Percentiles rank a stretch among this genome's conserved stretches.
Conservation (phyloP, 1,139 yeast species). For the Diutina pseudorugosa region DNA sequence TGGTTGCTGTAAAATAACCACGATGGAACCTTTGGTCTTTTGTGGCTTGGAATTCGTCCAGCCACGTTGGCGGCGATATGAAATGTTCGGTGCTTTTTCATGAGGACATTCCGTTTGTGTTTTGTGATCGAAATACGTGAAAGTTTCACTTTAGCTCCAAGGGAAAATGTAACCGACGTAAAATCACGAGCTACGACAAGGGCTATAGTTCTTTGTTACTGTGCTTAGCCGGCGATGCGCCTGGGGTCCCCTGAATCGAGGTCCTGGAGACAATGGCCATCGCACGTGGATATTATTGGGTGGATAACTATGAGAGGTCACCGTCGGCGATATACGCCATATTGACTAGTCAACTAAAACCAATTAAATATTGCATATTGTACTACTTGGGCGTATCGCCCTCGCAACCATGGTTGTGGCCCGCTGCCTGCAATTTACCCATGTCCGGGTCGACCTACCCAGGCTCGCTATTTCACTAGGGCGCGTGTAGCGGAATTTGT, state of each 20-base stretch:
- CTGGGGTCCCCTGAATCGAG: neutral
- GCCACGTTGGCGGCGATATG: too few relatives aligned
- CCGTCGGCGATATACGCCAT: too few relatives aligned
- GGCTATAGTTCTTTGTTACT: neutral
- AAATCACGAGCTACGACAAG: neutral
- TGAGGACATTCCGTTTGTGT: too few relatives aligned
- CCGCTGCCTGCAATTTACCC: neutral
- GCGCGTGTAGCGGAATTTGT: neutral
- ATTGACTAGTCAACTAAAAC: too few relatives aligned
- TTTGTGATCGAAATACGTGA: neutral
- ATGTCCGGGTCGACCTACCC: neutral
- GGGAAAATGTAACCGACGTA: too few relatives aligned
- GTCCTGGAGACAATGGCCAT: neutral
- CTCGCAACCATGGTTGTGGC: neutral
- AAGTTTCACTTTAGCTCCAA: neutral
- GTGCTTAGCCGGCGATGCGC: neutral
- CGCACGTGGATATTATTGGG: neutral
- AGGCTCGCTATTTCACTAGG: too few relatives aligned
- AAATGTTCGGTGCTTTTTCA: too few relatives aligned
- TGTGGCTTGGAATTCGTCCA: neutral
- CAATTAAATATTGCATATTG: neutral
- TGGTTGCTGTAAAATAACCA: neutral
- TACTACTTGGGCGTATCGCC: neutral
- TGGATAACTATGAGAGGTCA: too few relatives aligned
- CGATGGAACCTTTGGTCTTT: neutral